phyloP scores from a whole-genome alignment of 176 grass and related monocot genomes.

The Saccharum officinarum region DNA sequence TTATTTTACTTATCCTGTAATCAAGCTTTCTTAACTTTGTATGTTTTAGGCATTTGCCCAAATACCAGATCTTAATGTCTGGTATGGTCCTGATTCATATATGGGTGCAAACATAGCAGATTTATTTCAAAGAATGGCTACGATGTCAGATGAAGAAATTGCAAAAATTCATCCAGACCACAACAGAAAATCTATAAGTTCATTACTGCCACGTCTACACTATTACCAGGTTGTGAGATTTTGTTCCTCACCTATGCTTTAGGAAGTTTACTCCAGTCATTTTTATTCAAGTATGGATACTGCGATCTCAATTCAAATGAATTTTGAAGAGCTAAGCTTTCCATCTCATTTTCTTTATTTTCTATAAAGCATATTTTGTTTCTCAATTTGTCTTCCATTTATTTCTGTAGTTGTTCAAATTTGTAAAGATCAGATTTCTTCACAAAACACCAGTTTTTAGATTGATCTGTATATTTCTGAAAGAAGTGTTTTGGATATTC shows the following conservation, averaged over 20 bases:
- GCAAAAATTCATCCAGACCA: constrained; percentile 80
- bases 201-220: constrained; percentile 58
- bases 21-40: constrained; percentile 11
- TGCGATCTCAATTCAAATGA: not conserved
- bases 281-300: not conserved
- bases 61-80: constrained; percentile 87
- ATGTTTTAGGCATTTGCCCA: constrained; percentile 79
- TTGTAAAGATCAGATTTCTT: not conserved
- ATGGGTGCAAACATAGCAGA: constrained; percentile 98
- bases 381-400: not conserved
- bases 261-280: constrained; percentile 2
- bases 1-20: constrained; percentile 25
- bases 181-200: constrained; percentile 66
- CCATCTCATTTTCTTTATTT: not conserved
- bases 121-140: constrained; percentile 85
- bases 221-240: constrained; percentile 71
- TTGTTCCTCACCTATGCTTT: constrained; percentile 25
- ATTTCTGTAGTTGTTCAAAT: not conserved
- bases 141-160: constrained; percentile 93
- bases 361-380: not conserved
- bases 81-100: constrained; percentile 99
- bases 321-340: not conserved
- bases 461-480: not conserved
- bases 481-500: not conserved
- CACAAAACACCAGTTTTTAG: not conserved